phyloP scores from a whole-genome alignment of 345 rosid genomes.

The Eutrema yunnanense region DNA sequence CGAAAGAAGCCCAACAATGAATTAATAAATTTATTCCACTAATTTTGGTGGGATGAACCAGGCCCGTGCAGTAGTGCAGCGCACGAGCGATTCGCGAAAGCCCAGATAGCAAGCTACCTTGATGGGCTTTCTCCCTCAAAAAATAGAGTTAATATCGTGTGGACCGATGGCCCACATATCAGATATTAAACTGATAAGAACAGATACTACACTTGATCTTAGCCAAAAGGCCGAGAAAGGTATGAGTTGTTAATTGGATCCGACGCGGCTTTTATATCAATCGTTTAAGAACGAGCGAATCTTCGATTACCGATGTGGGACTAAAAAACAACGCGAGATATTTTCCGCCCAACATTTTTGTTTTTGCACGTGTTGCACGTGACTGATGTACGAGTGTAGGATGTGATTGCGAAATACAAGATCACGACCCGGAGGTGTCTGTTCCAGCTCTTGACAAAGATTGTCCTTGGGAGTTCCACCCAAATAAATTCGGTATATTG shows the following conservation, averaged over 20 bases:
- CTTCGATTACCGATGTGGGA: background rate
- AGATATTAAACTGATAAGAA: slow-evolving; percentile 62
- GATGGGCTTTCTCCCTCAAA: background rate
- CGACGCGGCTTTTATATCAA: background rate
- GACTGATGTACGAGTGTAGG: background rate
- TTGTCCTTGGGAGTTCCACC: slow-evolving; percentile 83
- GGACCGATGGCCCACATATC: slow-evolving; percentile 36
- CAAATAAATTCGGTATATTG: slow-evolving; percentile 67
- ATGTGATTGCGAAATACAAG: background rate
- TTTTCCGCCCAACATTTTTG: background rate
- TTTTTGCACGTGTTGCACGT: background rate
- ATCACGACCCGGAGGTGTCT: slow-evolving; percentile 50
- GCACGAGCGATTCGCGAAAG: background rate
- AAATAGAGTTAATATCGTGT: slow-evolving; percentile 31
- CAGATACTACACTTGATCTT: slow-evolving; percentile 63
- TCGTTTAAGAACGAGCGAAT: background rate
- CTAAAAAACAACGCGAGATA: background rate
- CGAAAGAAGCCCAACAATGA: too few relatives aligned
- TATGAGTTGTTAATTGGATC: background rate
- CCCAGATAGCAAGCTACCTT: slow-evolving; percentile 31
- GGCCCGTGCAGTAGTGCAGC: background rate
- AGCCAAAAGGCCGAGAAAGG: slow-evolving; percentile 74
- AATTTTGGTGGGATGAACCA: background rate
- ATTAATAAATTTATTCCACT: background rate
- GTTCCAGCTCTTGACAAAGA: slow-evolving; percentile 97